Base-by-base conservation (phyloP, 2,329 filamentous ascomycete genomes). In the Trichoderma arundinaceum region DNA sequence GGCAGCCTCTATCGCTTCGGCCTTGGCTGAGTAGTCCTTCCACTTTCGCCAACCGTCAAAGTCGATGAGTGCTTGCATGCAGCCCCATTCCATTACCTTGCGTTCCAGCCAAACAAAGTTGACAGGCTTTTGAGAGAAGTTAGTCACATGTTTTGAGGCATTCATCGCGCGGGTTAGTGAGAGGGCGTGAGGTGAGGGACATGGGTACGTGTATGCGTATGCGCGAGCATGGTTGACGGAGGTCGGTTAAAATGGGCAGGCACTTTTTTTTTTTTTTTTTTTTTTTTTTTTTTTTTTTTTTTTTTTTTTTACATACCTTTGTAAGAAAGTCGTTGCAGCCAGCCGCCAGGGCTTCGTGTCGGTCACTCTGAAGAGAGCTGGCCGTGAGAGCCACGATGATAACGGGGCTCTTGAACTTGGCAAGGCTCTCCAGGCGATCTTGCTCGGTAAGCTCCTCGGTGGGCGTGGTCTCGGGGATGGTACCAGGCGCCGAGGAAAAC, bases 61-160 rank as follows among this genome's bases (percentile, higher is more conserved):
- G 80, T 99, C 95, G 74, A 99, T 98, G 28, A 99, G 85, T 9
- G 95, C 95, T 81, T 98, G 95, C 95, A 99, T 99, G 81, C 95
- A 98, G 65, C 95, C 95, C 95, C 95, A 99, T 83, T 99, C 95
- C 80, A 96, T 97, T 71, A 98, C 94, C 78, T 99, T 99, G 66
- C 94, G 88, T 77, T 97, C 92, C 32, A 99, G 86, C 94, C 94
- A 99, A 67, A 96, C 91, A 75, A 97, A 97, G 76, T 96, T 96
- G 71, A 99, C 94, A 19, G 95, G 95, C 92, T 97, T 74, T 49
- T 46, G 15, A 38, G 15, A 3, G 51, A 32, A 17, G 35, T 66
- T 41, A 65, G 53, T 17, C 6, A 17, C 3, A 8, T 58, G 22
- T n/a, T 39, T 17, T 48, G 8, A 7, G 32, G 48, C 15, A 7